Evolutionary conservation across 164 flowering plant species (phyloP).

Genomic region (Tetrastigma voinierianum): DNA sequence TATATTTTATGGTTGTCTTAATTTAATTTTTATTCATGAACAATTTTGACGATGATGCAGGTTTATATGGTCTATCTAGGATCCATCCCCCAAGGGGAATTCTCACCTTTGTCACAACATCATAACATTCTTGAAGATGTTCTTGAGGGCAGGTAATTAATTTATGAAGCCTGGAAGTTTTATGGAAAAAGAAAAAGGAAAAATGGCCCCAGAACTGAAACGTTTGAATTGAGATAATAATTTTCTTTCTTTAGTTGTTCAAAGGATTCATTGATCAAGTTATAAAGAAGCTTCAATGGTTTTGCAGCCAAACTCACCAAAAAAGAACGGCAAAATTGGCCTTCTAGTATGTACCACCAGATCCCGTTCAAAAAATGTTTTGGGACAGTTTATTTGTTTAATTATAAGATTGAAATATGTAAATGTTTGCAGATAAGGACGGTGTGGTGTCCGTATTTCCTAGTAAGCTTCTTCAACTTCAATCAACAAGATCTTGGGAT

Average conservation of each 20-base stretch:
- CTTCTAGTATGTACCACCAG: slow-evolving; percentile 10
- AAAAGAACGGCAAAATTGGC: slow-evolving; percentile 16
- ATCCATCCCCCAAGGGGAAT: slow-evolving; percentile 18
- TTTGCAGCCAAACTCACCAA: slow-evolving; percentile 30
- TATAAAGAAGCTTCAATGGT: slow-evolving; percentile 33
- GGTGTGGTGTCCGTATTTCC: slow-evolving; percentile 40
- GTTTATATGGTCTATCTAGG: slow-evolving; percentile 40
- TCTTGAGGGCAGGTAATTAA: slow-evolving; percentile 12
- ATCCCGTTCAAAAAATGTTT: neutral
- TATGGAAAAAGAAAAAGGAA: neutral
- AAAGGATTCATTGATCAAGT: slow-evolving; percentile 12
- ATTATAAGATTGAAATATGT: neutral
- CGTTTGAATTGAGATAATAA: neutral
- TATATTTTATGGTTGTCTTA: too few species aligned
- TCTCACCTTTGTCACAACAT: slow-evolving; percentile 25
- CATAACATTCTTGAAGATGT: slow-evolving; percentile 21
- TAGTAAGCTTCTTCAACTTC: slow-evolving; percentile 12
- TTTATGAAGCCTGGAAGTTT: too few species aligned
- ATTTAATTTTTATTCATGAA: too few species aligned
- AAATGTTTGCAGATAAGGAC: slow-evolving; percentile 21
- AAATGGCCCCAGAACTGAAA: too few species aligned
- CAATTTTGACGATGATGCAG: slow-evolving; percentile 17
- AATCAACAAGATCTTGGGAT: slow-evolving; percentile 52
- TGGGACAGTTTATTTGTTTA: neutral
- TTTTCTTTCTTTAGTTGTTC: neutral